phyloP scores from a whole-genome alignment of 2,329 filamentous ascomycete species.

The Scedosporium aurantiacum region DNA sequence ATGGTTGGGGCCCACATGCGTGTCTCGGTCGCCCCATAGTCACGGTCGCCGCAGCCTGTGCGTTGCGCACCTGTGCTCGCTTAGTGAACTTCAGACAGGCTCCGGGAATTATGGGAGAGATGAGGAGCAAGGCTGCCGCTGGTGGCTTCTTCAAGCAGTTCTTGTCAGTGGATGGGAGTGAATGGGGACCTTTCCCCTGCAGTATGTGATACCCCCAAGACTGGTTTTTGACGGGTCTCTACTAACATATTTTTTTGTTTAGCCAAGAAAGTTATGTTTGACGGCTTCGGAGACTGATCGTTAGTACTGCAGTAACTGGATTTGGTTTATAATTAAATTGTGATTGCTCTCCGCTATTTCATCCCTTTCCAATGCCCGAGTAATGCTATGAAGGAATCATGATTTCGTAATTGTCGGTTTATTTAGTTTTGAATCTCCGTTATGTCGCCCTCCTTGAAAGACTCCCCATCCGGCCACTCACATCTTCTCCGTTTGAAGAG shows the following conservation, averaged over 20 bases:
- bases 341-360: no score
- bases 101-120: conserved; percentile 8
- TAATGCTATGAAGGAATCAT: no score
- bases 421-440: no score
- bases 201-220: background rate
- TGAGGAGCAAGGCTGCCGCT: conserved; percentile 8
- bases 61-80: conserved; percentile 7
- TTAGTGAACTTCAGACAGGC: conserved; percentile 7
- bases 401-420: no score
- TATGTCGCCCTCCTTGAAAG: no score
- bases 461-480: no score
- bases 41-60: conserved; percentile 8
- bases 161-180: conserved; percentile 7
- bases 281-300: background rate
- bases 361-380: no score
- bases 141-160: conserved; percentile 7
- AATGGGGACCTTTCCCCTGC: conserved; percentile 8
- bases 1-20: conserved; percentile 33
- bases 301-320: background rate
- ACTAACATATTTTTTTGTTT: background rate
- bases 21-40: conserved; percentile 7
- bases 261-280: background rate
- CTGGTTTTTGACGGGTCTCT: background rate
- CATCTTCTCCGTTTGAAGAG: no score
- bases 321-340: no score